These are phyloP conservation scores for Trichoderma semiorbis DNA, from an alignment of 2,329 filamentous ascomycete species.

Conservation along the genomic window DNA sequence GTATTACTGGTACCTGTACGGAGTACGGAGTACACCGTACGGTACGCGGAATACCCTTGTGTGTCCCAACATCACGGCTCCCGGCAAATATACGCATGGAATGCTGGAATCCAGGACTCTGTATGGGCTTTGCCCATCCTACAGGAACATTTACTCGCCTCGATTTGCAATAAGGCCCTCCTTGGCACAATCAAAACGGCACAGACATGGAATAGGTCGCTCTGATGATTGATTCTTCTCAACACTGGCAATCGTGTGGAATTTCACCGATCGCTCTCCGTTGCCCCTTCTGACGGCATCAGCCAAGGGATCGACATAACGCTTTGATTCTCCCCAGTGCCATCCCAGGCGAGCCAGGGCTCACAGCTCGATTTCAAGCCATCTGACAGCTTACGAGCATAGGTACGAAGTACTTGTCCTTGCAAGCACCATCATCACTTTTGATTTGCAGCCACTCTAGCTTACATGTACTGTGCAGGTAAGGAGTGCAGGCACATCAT, in stretches of 20 bases:
- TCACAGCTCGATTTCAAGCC: neutral
- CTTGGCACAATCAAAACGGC: neutral
- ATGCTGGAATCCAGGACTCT: neutral
- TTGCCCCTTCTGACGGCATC: neutral
- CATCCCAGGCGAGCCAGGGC: neutral
- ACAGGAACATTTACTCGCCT: neutral
- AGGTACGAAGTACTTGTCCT: neutral
- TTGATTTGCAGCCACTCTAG: neutral
- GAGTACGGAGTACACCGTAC: neutral
- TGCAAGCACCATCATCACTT: neutral
- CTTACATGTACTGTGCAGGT: neutral
- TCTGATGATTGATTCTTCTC: neutral
- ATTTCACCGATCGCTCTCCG: neutral
- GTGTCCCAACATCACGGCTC: neutral
- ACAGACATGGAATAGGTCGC: neutral
- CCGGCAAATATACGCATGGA: neutral
- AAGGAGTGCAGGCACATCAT: neutral
- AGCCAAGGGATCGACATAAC: conserved; percentile 1
- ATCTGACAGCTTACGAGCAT: neutral
- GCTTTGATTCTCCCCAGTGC: neutral
- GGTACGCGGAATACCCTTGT: neutral
- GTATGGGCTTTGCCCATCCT: neutral
- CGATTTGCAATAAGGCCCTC: neutral
- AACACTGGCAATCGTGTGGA: neutral
- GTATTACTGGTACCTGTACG: neutral